Conservation (phyloP, 2,329 filamentous ascomycete genomes). For the Amphichorda felina region DNA sequence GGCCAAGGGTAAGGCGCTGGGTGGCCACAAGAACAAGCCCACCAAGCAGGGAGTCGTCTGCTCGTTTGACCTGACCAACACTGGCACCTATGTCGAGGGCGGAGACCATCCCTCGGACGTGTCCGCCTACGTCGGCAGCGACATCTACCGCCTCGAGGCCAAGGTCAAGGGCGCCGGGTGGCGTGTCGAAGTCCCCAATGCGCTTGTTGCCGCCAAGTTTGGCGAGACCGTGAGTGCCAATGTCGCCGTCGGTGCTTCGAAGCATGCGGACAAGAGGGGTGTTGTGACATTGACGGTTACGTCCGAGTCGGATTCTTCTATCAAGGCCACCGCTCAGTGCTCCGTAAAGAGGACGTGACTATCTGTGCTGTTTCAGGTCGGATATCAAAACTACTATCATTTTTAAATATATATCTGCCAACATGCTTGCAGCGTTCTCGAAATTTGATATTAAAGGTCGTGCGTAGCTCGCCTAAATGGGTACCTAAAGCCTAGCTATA, state of each 20-base stretch:
- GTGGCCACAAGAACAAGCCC: slow-evolving; percentile 10
- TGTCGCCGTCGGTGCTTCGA: slow-evolving; percentile 26
- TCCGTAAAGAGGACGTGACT: slow-evolving; percentile 8
- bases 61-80: slow-evolving; percentile 34
- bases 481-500: too few relatives aligned
- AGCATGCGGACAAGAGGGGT: slow-evolving; percentile 17
- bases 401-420: too few relatives aligned
- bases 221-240: slow-evolving; percentile 23
- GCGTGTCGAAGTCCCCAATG: slow-evolving; percentile 28
- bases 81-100: slow-evolving; percentile 19
- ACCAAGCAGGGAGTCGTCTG: slow-evolving; percentile 26
- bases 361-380: too few relatives aligned
- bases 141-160: slow-evolving; percentile 34
- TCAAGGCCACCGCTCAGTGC: slow-evolving; percentile 17
- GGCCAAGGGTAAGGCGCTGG: slow-evolving; percentile 18
- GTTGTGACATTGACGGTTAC: slow-evolving; percentile 29
- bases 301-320: slow-evolving; percentile 28
- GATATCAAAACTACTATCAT: too few relatives aligned
- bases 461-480: too few relatives aligned
- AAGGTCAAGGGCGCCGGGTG: slow-evolving; percentile 31
- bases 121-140: slow-evolving; percentile 24
- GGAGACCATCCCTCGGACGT: slow-evolving; percentile 19
- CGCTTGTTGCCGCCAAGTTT: slow-evolving; percentile 25
- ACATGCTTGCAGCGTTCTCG: too few relatives aligned
- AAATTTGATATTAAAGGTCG: too few relatives aligned